Evolutionary conservation across 441 rosid species (phyloP), one percentile per base, ranked within the genome.

Genomic region (Francoa sonchifolia): DNA sequence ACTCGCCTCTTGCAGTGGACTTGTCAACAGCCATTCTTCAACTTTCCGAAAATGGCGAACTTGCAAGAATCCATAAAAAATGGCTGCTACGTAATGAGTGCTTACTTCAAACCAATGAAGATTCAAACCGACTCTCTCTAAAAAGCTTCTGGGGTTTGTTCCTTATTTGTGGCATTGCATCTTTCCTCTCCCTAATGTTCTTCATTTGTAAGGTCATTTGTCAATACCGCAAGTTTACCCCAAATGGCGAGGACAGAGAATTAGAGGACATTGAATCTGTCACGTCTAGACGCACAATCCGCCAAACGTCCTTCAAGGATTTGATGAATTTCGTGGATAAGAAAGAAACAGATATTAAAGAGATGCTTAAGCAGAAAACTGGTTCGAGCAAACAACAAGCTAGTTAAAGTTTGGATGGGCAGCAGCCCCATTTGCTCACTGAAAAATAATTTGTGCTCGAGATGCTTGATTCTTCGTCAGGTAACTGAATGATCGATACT

Each of bases 121-220:
- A 77, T 1, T 62, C 58, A 0, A 61, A 38, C 57, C 72, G 72
- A 6, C 82, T 85, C 13, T 72, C 92, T 10, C 42, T 89, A 29
- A 47, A 15, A 16, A 85, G 92, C 70, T 89, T 89, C 41, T 89
- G 96, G 96, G 96, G 94, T 6, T 68, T 89, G 34, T 89, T 89
- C 56, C 72, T 89, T 29, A 77, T 89, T 9, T 76, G 85, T 29
- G 96, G 92, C 47, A 17, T 67, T 27, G 65, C 80, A 17, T 79
- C 92, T 62, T 11, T 76, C 35, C 19, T 77, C 20, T 71, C 86
- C 8, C 87, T 89, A 6, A 7, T 47, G 0, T 1, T 57, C 8
- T 89, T 82, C 73, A 72, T 44, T 64, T 77, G 54, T 39, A 71
- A 61, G 63, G 53, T 82, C 37, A 29, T 67, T 8, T 43, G 62